Conservation (phyloP, 495 filamentous ascomycete species). For the Lasiosphaeria ovina region DNA sequence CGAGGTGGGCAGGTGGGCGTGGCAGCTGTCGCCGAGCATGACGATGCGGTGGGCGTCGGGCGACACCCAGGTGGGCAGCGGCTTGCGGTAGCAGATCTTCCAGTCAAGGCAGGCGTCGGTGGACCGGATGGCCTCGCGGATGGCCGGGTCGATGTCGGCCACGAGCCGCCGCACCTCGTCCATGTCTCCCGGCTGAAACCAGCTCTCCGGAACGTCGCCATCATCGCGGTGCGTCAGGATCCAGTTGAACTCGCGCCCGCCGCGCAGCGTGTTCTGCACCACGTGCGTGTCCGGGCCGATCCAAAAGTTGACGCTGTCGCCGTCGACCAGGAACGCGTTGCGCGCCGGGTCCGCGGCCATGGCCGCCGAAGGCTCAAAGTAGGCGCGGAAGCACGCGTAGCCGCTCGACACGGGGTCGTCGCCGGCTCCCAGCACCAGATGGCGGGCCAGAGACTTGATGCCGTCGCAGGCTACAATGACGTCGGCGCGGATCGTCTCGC, state of each 20-base stretch:
- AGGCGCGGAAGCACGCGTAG: conserved; percentile 50
- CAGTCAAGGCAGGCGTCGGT: conserved; percentile 50
- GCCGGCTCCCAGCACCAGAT: conserved; percentile 44
- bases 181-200: conserved; percentile 51
- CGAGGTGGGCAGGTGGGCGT: conserved; percentile 48
- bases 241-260: conserved; percentile 53
- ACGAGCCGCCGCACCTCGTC: conserved; percentile 42
- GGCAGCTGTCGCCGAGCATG: conserved; percentile 49
- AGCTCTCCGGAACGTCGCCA: conserved; percentile 48
- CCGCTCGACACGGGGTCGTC: conserved; percentile 47
- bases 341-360: conserved; percentile 44
- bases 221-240: conserved; percentile 48
- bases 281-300: conserved; percentile 51
- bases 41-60: conserved; percentile 43
- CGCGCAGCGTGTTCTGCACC: conserved; percentile 48
- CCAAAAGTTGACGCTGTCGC: conserved; percentile 54
- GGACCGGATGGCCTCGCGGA: conserved; percentile 45
- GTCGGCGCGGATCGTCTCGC: conserved; percentile 28
- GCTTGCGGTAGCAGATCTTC: conserved; percentile 53
- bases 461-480: conserved; percentile 40
- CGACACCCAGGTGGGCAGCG: conserved; percentile 47
- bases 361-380: conserved; percentile 41
- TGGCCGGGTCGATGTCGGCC: conserved; percentile 41
- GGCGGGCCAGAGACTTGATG: conserved; percentile 46
- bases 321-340: conserved; percentile 43